These are phyloP conservation scores for Ogataea haglerorum DNA, from an alignment of 805 yeast genomes.

Conservation along the genomic window DNA sequence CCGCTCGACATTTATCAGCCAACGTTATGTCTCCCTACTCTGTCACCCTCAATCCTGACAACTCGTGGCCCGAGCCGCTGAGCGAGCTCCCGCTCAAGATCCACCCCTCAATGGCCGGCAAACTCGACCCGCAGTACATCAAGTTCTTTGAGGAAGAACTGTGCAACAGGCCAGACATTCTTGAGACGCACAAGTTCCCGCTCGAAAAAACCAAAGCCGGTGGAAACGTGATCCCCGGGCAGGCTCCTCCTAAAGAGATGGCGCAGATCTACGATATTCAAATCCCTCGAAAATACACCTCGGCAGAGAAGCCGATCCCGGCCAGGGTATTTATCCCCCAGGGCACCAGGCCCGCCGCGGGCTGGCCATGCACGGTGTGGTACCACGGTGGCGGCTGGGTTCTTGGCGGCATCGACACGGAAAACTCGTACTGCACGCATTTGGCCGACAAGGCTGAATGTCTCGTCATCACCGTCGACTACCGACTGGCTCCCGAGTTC, in stretches of 20 bases:
- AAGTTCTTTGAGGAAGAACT: slow-evolving; percentile 23
- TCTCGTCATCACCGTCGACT: slow-evolving; percentile 42
- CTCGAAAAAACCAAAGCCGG: slow-evolving; percentile 21
- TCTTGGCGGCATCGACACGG: slow-evolving; percentile 32
- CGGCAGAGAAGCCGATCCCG: slow-evolving; percentile 22
- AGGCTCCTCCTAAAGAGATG: slow-evolving; percentile 26
- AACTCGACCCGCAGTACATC: slow-evolving; percentile 25
- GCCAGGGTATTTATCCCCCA: slow-evolving; percentile 32
- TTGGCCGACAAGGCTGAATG: slow-evolving; percentile 36
- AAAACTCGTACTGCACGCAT: slow-evolving; percentile 41
- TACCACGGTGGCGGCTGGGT: slow-evolving; percentile 38
- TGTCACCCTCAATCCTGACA: slow-evolving; percentile 22
- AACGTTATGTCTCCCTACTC: slow-evolving; percentile 11
- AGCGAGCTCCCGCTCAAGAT: slow-evolving; percentile 31
- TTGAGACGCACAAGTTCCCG: slow-evolving; percentile 25
- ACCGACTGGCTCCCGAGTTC: slow-evolving; percentile 47
- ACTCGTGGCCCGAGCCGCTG: slow-evolving; percentile 31
- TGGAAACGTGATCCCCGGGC: slow-evolving; percentile 28
- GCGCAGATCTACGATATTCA: slow-evolving; percentile 16
- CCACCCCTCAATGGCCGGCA: slow-evolving; percentile 19
- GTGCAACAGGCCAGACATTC: slow-evolving; percentile 21
- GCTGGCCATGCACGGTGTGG: slow-evolving; percentile 32
- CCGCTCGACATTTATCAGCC: neutral
- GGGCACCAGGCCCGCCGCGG: slow-evolving; percentile 20
- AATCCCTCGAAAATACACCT: slow-evolving; percentile 27